phyloP scores from a whole-genome alignment of 2,329 filamentous ascomycete genomes.

The Talaromyces pinophilus region DNA sequence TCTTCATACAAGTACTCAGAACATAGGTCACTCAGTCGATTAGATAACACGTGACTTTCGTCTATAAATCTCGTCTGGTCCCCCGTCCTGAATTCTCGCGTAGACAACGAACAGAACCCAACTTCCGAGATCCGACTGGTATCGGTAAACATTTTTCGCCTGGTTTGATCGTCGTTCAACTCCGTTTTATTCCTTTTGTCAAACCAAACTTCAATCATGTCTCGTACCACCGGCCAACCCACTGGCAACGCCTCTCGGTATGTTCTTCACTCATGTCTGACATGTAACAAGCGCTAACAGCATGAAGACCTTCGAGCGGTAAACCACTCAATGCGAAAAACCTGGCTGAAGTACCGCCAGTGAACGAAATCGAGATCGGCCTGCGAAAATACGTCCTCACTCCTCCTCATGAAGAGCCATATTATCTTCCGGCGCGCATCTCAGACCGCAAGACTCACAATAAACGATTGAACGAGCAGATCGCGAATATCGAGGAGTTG shows the following conservation, averaged over 20 bases:
- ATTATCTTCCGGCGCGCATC: conserved; percentile 6
- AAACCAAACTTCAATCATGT: background rate
- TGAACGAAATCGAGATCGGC: conserved; percentile 1
- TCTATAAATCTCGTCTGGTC: conserved; percentile 1
- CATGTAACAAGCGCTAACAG: background rate
- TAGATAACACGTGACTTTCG: background rate
- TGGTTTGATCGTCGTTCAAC: background rate
- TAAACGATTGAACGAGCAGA: background rate
- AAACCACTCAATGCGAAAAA: conserved; percentile 10
- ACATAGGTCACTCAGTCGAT: background rate
- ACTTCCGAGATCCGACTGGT: too few relatives aligned
- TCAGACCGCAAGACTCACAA: background rate
- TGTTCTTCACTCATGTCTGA: background rate
- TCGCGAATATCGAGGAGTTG: background rate
- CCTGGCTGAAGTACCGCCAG: conserved; percentile 14
- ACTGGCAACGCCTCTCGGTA: conserved; percentile 1
- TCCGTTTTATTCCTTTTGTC: background rate
- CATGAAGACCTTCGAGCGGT: background rate
- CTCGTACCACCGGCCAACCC: background rate
- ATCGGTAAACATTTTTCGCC: background rate
- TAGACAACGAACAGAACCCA: background rate
- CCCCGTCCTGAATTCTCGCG: background rate
- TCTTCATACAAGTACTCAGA: background rate
- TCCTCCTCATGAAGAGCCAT: conserved; percentile 11
- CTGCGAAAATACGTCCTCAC: conserved; percentile 5